Base-by-base conservation (phyloP, 1,139 yeast species). In the Suhomyces chickasaworum region DNA sequence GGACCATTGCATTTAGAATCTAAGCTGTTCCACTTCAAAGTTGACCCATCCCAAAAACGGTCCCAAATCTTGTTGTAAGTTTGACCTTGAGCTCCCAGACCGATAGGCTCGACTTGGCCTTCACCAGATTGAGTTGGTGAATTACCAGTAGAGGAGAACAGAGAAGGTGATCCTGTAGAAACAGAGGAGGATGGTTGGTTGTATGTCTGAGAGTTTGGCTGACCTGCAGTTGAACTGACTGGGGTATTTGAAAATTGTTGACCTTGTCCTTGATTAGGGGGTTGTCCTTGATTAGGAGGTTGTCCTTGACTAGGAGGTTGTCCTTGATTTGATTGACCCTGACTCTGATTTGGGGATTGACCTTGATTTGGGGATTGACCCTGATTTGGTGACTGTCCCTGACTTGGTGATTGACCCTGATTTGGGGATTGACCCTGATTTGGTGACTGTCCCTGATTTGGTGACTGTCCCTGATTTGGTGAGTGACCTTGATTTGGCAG, bases 21-120 rank as follows among this genome's bases (percentile, higher is more conserved):
- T 37, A 50, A 46, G 34, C 56, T 61, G 39, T 55, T 52, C 71
- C 71, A 66, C 7, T 47, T 48, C 20, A 54, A 45, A 2, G 54
- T 30, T 1, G 39, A 39, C 17, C 44, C 42, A 25, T 47, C 43
- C 62, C 65, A 66, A 50, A 66, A 66, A 12, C 63, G 45, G 18
- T 51, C 37, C 57, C 64, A 57, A 5, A 65, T 41, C 39, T 57
- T 54, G 34, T 50, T 37, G 9, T 57, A 43, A 8, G 65, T 51
- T 2, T 29, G 36, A 3, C 47, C 45, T 13, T 54, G 42, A 4
- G 59, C 45, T 21, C 47, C 51, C 2, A 20, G 37, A 4, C 56
- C 48, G 27, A 53, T 52, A 22, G 10, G 4, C 10, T 43, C 13
- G 8, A 43, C n/a, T 4, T 30, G 35, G 16, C 12, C 23, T 5